Percentiles rank a stretch among this genome's conserved stretches.
Conservation (phyloP, 352 stramenopile genomes). For the Globisporangium echinulatum region DNA sequence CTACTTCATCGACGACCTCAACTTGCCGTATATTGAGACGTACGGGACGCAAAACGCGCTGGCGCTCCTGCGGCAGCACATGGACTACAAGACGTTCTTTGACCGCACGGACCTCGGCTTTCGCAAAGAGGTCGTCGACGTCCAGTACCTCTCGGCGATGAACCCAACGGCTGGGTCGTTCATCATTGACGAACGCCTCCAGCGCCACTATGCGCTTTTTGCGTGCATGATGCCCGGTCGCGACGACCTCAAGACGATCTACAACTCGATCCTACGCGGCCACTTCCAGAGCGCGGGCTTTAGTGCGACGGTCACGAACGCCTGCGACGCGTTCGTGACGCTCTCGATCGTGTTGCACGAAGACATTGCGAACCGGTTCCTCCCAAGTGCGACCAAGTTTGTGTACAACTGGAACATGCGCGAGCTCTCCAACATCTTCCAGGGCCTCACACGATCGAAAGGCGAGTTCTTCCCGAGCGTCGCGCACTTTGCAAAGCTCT, state of each 20-base stretch:
- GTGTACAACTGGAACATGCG: slow-evolving; percentile 99
- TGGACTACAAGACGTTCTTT: slow-evolving; percentile 95
- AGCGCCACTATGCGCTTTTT: slow-evolving; percentile 95
- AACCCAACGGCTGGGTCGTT: slow-evolving; percentile 96
- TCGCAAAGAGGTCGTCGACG: slow-evolving; percentile 95
- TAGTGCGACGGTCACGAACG: slow-evolving; percentile 41
- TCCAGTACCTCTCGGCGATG: slow-evolving; percentile 96
- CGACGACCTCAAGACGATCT: slow-evolving; percentile 95
- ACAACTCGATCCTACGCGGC: slow-evolving; percentile 92
- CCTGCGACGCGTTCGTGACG: slow-evolving; percentile 87
- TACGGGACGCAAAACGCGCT: slow-evolving; percentile 96
- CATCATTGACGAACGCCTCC: slow-evolving; percentile 95
- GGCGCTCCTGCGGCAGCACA: slow-evolving; percentile 93
- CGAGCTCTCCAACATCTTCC: slow-evolving; percentile 96
- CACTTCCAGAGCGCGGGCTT: slow-evolving; percentile 89
- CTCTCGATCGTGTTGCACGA: slow-evolving; percentile 90
- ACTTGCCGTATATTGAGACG: slow-evolving; percentile 95
- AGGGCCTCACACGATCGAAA: slow-evolving; percentile 90
- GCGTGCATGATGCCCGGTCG: slow-evolving; percentile 93
- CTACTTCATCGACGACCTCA: slow-evolving; percentile 97
- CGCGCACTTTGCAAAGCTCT: slow-evolving; percentile 86
- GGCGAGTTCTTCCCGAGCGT: slow-evolving; percentile 89
- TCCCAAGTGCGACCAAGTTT: slow-evolving; percentile 96
- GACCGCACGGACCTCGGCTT: slow-evolving; percentile 93
- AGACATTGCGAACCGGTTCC: slow-evolving; percentile 91